Evolutionary conservation across 2,329 filamentous ascomycete genomes (phyloP).

Genomic region (Chrysosporium queenslandicum): DNA sequence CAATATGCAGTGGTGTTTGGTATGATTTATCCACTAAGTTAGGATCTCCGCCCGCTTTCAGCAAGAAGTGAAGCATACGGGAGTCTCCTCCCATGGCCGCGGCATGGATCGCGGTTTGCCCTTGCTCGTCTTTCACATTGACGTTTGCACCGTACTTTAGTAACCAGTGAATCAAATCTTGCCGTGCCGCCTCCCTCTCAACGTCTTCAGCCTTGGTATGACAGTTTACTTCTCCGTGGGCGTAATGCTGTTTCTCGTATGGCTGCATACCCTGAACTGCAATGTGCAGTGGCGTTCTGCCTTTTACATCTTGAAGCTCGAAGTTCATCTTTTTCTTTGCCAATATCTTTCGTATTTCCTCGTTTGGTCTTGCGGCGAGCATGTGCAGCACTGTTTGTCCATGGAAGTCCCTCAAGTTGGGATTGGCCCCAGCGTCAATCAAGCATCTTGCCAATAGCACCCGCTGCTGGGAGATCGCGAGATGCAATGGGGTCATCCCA

Average conservation of each 20-base stretch:
- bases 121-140: not conserved
- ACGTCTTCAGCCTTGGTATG: not conserved
- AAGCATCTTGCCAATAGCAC: not conserved
- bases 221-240: not conserved
- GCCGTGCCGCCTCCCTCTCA: not conserved
- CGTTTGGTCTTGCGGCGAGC: not conserved
- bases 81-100: not conserved
- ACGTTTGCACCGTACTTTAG: not conserved
- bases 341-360: not conserved
- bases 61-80: not conserved
- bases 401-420: not conserved
- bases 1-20: not conserved
- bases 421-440: not conserved
- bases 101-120: not conserved
- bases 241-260: not conserved
- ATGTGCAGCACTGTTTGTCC: not conserved
- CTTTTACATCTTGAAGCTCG: not conserved
- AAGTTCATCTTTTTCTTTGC: not conserved
- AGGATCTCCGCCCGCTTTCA: not conserved
- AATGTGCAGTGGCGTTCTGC: not conserved
- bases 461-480: not conserved
- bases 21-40: not conserved
- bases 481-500: not conserved
- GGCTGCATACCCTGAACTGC: not conserved
- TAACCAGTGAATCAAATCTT: conserved; percentile 2